Evolutionary conservation across 805 yeast species (phyloP).

Genomic region (Lachancea fermentati): DNA sequence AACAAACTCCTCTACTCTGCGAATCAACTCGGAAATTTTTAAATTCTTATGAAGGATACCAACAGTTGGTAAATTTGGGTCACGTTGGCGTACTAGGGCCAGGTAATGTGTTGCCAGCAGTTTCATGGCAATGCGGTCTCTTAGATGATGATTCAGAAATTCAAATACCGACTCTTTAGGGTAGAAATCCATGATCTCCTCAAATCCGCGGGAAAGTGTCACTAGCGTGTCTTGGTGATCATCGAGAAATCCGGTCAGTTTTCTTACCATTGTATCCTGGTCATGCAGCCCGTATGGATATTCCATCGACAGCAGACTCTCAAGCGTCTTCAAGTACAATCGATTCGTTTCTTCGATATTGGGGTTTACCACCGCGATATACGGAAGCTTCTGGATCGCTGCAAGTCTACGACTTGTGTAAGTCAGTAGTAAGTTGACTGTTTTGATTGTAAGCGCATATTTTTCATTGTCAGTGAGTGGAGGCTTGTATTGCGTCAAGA

Average conservation of each 20-base stretch:
- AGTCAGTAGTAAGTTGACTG: slow-evolving; percentile 50
- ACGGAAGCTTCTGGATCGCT: slow-evolving; percentile 71
- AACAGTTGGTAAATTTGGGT: slow-evolving; percentile 39
- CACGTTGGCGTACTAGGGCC: slow-evolving; percentile 43
- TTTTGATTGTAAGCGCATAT: slow-evolving; percentile 43
- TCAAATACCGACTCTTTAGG: slow-evolving; percentile 45
- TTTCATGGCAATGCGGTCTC: slow-evolving; percentile 83
- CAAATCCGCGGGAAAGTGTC: slow-evolving; percentile 73
- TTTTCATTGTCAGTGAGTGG: slow-evolving; percentile 29
- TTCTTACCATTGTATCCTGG: slow-evolving; percentile 46
- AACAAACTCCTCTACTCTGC: slow-evolving; percentile 64
- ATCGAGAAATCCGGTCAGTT: slow-evolving; percentile 56
- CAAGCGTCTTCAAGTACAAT: slow-evolving; percentile 65
- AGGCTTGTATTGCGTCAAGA: slow-evolving; percentile 39
- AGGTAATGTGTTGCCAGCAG: slow-evolving; percentile 82
- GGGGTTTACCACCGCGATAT: slow-evolving; percentile 81
- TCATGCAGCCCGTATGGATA: slow-evolving; percentile 46
- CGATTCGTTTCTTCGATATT: slow-evolving; percentile 73
- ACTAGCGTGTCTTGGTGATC: slow-evolving; percentile 83
- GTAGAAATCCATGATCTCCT: slow-evolving; percentile 49
- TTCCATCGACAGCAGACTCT: slow-evolving; percentile 40
- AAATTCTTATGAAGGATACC: slow-evolving; percentile 67
- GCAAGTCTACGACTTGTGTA: slow-evolving; percentile 66
- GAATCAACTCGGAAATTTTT: slow-evolving; percentile 57
- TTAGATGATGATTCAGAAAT: slow-evolving; percentile 70